These are phyloP conservation scores for Botrytis hyacinthi DNA, from an alignment of 2,329 filamentous ascomycete genomes.

Conservation along the genomic window DNA sequence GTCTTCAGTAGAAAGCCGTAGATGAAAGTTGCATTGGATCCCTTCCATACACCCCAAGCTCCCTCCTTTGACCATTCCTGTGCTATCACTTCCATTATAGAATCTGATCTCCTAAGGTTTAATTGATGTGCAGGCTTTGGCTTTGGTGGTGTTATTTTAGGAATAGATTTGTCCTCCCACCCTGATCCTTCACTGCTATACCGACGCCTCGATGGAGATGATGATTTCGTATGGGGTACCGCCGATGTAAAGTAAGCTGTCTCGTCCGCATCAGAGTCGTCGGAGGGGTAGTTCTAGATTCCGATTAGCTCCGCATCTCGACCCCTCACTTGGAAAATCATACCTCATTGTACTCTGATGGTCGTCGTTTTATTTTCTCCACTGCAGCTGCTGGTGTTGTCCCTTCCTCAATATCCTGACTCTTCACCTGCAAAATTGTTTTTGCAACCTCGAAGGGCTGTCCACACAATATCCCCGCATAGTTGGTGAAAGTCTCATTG, in stretches of 20 bases:
- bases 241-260: constrained; percentile 78
- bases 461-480: constrained; percentile 81
- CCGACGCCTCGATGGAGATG: constrained; percentile 39
- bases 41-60: constrained; percentile 91
- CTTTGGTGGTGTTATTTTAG: constrained; percentile 39
- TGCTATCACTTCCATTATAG: constrained; percentile 79
- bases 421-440: constrained; percentile 78
- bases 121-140: constrained; percentile 56
- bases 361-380: constrained; percentile 17
- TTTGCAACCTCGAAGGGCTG: constrained; percentile 98
- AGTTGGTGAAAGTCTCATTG: constrained; percentile 88
- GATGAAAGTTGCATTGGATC: constrained; percentile 87
- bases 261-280: constrained; percentile 74
- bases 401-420: constrained; percentile 43
- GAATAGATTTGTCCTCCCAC: constrained; percentile 30
- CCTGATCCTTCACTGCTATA: constrained; percentile 26
- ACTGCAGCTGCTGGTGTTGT: constrained; percentile 24
- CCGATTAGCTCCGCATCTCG: constrained; percentile 23
- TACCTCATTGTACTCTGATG: constrained; percentile 34
- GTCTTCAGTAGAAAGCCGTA: constrained; percentile 85
- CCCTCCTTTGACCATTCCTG: constrained; percentile 89
- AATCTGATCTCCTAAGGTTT: constrained; percentile 70
- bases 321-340: constrained; percentile 2
- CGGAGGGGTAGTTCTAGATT: constrained; percentile 47
- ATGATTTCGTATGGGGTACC: constrained; percentile 44